Base-by-base conservation (phyloP, 2,329 filamentous ascomycete genomes). In the Colletotrichum melonis region DNA sequence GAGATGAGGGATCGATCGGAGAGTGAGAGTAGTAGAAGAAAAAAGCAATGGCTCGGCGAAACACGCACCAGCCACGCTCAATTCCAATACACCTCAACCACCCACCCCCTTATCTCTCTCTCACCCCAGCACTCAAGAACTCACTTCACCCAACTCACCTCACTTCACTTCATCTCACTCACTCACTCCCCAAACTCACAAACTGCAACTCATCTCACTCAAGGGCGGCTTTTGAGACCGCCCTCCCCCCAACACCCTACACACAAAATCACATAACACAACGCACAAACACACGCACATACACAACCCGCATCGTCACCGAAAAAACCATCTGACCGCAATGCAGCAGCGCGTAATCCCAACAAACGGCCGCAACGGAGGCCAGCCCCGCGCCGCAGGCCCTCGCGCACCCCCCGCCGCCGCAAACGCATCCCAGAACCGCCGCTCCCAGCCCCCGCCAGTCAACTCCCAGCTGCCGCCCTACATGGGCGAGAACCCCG, bases 371-470 rank as follows among this genome's bases (percentile, higher is more conserved):
- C 62, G 63, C 26, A 64, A 65, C 59, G 54, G 42, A 46, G 30
- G 32, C 19, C 70, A 73, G 16, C 30, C 70, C 16, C 70, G 70
- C 59, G 70, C 67, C 56, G 64, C 73, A 24, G 69, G 69, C 26
- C 73, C 69, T 19, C 64, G 49, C 56, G 65, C 60, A 5, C 72
- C 72, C 28, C 73, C 73, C 26, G 46, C 69, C 42, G 59, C 49
- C 55, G 69, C 72, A 52, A 74, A 72, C 72, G 72, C 68, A 9
- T 64, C 69, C 16, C 69, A 68, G 54, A 74, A 70, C 57, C 67
- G 65, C 57, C 65, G 73, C 56, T 69, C 69, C 5, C 72, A 73
- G 22, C 70, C 73, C 14, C 58, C 70, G 4, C 62, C 62, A 6
- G 55, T 73, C 52, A 52, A 67, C 22, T 67, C 73, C 28, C 69